A percentile compares a stretch with the other conserved stretches of the same genome.
Evolutionary conservation across 2,329 filamentous ascomycete species (phyloP).

Genomic region (Chaetomium olivaceum): DNA sequence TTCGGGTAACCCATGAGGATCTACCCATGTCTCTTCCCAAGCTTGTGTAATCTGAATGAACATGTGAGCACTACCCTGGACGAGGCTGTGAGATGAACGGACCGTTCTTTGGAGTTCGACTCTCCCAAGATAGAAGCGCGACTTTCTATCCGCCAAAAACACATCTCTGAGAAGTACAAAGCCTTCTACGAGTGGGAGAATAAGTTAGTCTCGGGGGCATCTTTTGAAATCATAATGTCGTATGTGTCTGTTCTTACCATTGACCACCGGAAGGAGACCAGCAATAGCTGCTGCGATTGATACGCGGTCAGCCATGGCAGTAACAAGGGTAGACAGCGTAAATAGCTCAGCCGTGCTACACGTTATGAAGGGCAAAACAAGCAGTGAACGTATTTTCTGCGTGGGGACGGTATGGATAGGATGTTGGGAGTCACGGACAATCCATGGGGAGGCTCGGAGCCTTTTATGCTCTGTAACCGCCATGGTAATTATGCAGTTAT

Average conservation of each 20-base stretch:
- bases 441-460: not conserved
- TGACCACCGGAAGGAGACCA: not conserved
- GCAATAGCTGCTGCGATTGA: not conserved
- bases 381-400: not conserved
- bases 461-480: not conserved
- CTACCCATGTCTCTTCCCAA: conserved; percentile 15
- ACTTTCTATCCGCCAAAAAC: conserved; percentile 10
- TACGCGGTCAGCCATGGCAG: not conserved
- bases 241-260: not conserved
- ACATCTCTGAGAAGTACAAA: conserved; percentile 13
- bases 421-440: not conserved
- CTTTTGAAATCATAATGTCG: not conserved
- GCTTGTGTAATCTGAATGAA: conserved; percentile 13
- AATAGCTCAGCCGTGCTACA: not conserved
- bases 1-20: not conserved
- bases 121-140: conserved; percentile 11
- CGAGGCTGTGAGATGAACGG: not conserved
- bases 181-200: not conserved
- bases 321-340: not conserved
- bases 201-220: not conserved
- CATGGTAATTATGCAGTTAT: not conserved
- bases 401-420: not conserved
- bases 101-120: conserved; percentile 17
- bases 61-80: not conserved
- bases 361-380: not conserved